Percentiles rank a stretch among this genome's conserved stretches.
phyloP scores from a whole-genome alignment of 495 filamentous ascomycete genomes.

The Oidiodendron maius region DNA sequence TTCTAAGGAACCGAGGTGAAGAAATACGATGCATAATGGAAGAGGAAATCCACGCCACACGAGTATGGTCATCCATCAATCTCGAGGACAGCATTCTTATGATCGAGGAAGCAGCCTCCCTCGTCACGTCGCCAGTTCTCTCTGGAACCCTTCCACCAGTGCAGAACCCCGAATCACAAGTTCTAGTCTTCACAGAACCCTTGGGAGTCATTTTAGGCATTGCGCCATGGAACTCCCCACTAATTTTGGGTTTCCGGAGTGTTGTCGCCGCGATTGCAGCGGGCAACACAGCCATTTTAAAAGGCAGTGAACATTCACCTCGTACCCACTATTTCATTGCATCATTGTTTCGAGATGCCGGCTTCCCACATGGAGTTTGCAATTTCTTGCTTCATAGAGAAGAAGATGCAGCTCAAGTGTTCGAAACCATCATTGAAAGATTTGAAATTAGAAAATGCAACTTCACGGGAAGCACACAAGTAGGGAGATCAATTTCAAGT shows the following conservation, averaged over 20 bases:
- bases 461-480: constrained; percentile 31
- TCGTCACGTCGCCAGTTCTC: not conserved
- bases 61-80: constrained; percentile 1
- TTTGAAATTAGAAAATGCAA: constrained; percentile 13
- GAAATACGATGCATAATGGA: not conserved
- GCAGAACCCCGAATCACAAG: not conserved
- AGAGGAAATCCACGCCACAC: not conserved
- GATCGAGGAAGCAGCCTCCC: not conserved
- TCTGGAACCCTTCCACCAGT: not conserved
- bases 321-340: constrained; percentile 4
- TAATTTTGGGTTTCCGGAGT: constrained; percentile 65
- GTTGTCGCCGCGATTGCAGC: constrained; percentile 67
- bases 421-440: not conserved
- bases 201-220: constrained; percentile 78
- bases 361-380: constrained; percentile 2
- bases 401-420: not conserved
- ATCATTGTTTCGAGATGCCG: constrained; percentile 3
- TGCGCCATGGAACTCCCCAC: constrained; percentile 58
- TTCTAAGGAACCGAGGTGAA: not conserved
- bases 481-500: constrained; percentile 31
- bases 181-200: constrained; percentile 56
- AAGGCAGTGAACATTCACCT: constrained; percentile 20
- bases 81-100: constrained; percentile 2
- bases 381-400: not conserved
- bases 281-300: constrained; percentile 70